These are phyloP conservation scores for Setaria italica DNA, from an alignment of 202 grass and related monocot species.

Conservation along the genomic window DNA sequence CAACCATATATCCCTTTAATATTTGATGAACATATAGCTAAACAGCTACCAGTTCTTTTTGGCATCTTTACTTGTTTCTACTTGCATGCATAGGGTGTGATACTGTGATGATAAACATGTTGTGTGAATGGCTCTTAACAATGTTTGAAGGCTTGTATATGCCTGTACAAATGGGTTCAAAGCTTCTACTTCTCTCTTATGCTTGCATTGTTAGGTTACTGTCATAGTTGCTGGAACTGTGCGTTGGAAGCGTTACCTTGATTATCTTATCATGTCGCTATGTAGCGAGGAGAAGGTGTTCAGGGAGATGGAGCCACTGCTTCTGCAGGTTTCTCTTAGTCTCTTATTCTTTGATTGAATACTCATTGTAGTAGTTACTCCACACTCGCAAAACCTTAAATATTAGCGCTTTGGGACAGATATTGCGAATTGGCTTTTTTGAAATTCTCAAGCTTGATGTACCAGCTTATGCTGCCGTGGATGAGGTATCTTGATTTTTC, in stretches of 20 bases:
- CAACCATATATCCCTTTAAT: background rate
- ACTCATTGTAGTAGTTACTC: constrained; percentile 12
- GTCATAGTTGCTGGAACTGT: constrained; percentile 88
- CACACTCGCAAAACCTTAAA: constrained; percentile 26
- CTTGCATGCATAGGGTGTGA: background rate
- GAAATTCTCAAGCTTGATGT: constrained; percentile 91
- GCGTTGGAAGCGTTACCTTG: constrained; percentile 89
- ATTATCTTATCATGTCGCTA: constrained; percentile 91
- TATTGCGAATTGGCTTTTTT: constrained; percentile 85
- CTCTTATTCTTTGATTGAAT: constrained; percentile 43
- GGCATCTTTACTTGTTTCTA: constrained; percentile 21
- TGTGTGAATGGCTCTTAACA: constrained; percentile 12
- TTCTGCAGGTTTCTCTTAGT: constrained; percentile 72
- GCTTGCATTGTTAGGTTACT: constrained; percentile 70
- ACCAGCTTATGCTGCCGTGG: constrained; percentile 87
- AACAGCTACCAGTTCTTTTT: constrained; percentile 12
- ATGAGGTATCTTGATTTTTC: constrained; percentile 70
- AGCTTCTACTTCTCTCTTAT: constrained; percentile 32
- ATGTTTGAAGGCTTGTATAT: constrained; percentile 4
- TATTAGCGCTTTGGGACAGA: constrained; percentile 56
- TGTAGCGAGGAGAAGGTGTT: constrained; percentile 82
- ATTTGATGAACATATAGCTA: constrained; percentile 42
- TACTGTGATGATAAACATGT: constrained; percentile 22
- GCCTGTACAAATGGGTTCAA: constrained; percentile 5
- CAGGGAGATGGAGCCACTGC: constrained; percentile 87